Base-by-base conservation (phyloP, 257 asterid genomes). In the Lycium ferocissimum region DNA sequence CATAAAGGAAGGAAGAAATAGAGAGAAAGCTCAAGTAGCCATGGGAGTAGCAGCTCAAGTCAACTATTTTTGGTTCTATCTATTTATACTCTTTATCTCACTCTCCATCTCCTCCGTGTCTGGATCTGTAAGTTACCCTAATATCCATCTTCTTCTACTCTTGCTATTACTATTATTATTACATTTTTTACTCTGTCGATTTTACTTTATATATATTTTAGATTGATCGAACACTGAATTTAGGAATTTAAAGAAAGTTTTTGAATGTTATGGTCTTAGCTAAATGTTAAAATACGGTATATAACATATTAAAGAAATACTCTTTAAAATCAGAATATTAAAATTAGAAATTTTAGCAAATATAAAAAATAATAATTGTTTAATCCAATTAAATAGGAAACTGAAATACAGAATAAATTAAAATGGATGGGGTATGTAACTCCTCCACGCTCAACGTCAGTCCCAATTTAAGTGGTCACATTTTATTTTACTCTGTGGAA, bases 11-110 rank as follows among this genome's bases (percentile, higher is more conserved):
- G 8, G 22, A 10, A 63, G n/a, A 26, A 40, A 22, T 1, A 6
- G 12, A 35, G 43, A 37, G 35, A 57, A 26, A 58, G 11, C 40
- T 49, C 1, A 76, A 56, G 88, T 45, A 84, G 84, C 84, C 85
- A 93, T 94, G 97, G 91, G 81, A 82, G 83, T 87, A 20, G 70
- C 37, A 70, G 53, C 62, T 15, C 54, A 53, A 45, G 84, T 83
- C 91, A 89, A 84, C 87, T 86, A 86, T 56, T 82, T 84, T 84
- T 86, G 88, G 85, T 71, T 92, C 80, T 65, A 53, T 53, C 88
- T 94, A 82, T 86, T 92, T 89, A 53, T 93, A 88, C 65, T 91
- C 83, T 85, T 92, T 88, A 49, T 91, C 86, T 67, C 91, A 86
- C 22, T 90, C 85, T 87, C 94, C 85, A 14, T 89, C 86, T 54